These are phyloP conservation scores for Eremochloa ophiuroides DNA, from an alignment of 176 grass and related monocot species.

Conservation along the genomic window DNA sequence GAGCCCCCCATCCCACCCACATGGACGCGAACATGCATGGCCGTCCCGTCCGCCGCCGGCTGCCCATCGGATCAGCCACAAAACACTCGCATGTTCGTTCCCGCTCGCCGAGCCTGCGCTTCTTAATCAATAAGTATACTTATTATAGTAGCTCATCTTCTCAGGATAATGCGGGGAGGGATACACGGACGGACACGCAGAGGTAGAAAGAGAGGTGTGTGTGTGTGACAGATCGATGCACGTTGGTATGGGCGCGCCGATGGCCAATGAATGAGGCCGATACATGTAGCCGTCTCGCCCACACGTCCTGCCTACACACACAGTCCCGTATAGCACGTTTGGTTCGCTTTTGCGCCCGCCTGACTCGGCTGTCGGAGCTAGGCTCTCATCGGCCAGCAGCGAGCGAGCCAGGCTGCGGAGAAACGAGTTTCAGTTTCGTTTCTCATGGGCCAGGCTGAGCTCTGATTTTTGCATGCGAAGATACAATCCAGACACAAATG, in stretches of 20 bases:
- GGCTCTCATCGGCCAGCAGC: too few species aligned
- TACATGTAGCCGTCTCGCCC: neutral
- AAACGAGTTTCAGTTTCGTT: too few species aligned
- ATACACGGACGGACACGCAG: neutral
- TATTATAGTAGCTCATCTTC: neutral
- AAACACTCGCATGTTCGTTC: conserved; percentile 28
- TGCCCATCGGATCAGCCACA: neutral
- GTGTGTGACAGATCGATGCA: neutral
- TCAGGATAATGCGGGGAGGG: conserved; percentile 13
- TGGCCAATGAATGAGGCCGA: neutral
- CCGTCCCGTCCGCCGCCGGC: neutral
- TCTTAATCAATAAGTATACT: neutral
- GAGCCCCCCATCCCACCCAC: neutral
- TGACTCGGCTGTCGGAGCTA: too few species aligned
- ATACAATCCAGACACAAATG: too few species aligned
- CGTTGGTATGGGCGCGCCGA: conserved; percentile 8
- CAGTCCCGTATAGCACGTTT: neutral
- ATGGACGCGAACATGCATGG: conserved; percentile 40
- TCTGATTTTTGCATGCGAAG: too few species aligned
- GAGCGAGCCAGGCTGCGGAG: too few species aligned
- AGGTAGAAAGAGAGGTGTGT: neutral
- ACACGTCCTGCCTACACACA: neutral
- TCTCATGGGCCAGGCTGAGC: too few species aligned
- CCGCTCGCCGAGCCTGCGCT: neutral
- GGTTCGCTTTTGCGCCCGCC: too few species aligned